Conservation (phyloP, 176 grass and related monocot species). For the Cenchrus purpureus region DNA sequence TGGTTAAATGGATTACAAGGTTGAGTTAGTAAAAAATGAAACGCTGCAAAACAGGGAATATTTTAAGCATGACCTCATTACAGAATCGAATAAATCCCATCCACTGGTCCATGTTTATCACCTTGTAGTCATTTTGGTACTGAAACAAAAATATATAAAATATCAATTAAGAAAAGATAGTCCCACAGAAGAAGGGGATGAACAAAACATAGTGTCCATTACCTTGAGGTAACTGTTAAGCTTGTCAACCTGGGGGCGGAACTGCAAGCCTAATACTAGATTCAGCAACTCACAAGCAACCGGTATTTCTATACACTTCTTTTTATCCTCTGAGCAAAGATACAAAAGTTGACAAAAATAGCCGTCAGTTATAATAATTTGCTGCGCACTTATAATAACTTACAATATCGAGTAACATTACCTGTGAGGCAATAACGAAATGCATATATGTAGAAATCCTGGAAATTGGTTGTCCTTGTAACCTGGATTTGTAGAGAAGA, state of each 20-base stretch:
- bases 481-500: conserved; percentile 64
- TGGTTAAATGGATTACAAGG: neutral
- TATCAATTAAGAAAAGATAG: conserved; percentile 5
- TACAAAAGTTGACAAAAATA: conserved; percentile 42
- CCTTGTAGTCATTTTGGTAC: conserved; percentile 98
- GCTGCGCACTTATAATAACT: conserved; percentile 3
- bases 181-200: conserved; percentile 24
- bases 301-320: conserved; percentile 95
- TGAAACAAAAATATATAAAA: conserved; percentile 48
- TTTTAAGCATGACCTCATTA: conserved; percentile 71
- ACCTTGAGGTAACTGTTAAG: conserved; percentile 91
- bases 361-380: neutral
- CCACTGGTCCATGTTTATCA: conserved; percentile 99
- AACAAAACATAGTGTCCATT: conserved; percentile 28
- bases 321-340: conserved; percentile 88
- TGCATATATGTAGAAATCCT: conserved; percentile 88
- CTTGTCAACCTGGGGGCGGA: conserved; percentile 74
- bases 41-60: conserved; percentile 15
- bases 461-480: conserved; percentile 81
- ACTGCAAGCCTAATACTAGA: conserved; percentile 86
- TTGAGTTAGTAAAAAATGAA: conserved; percentile 5
- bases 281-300: conserved; percentile 87
- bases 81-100: conserved; percentile 96
- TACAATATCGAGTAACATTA: conserved; percentile 46
- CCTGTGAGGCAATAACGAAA: conserved; percentile 98